Conservation (phyloP, 345 rosid genomes). For the Salix brachista region DNA sequence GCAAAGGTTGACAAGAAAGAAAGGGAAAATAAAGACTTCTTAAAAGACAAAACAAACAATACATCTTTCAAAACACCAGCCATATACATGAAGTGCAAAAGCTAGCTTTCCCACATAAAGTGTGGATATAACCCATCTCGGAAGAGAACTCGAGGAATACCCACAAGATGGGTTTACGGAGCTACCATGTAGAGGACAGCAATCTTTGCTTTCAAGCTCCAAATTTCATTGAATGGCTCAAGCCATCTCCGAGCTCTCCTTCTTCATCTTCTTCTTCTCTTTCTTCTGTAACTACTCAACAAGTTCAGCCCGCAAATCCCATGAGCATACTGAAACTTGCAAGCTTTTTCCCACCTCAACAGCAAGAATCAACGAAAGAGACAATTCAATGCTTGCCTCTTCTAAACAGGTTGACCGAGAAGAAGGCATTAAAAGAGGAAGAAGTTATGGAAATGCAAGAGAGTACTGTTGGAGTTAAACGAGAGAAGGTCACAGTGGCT, state of each 20-base stretch:
- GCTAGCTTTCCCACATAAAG: slow-evolving; percentile 37
- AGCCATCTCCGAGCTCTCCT: slow-evolving; percentile 39
- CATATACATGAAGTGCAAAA: slow-evolving; percentile 2
- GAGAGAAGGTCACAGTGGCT: slow-evolving; percentile 47
- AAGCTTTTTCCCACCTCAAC: slow-evolving; percentile 4
- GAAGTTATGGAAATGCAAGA: slow-evolving; percentile 22
- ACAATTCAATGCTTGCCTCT: slow-evolving; percentile 55
- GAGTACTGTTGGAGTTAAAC: slow-evolving; percentile 19
- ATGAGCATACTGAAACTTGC: slow-evolving; percentile 21
- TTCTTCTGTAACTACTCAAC: slow-evolving; percentile 24
- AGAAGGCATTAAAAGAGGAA: slow-evolving; percentile 34
- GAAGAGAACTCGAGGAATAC: slow-evolving; percentile 13
- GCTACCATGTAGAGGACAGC: slow-evolving; percentile 35
- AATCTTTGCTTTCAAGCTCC: slow-evolving; percentile 36
- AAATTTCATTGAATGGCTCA: slow-evolving; percentile 82
- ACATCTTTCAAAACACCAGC: slow-evolving; percentile 24
- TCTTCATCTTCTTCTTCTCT: slow-evolving; percentile 26
- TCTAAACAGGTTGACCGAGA: slow-evolving; percentile 41
- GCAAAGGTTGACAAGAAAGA: slow-evolving; percentile 29
- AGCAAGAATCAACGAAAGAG: slow-evolving; percentile 15
- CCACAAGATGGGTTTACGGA: slow-evolving; percentile 49
- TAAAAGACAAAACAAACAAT: slow-evolving; percentile 52
- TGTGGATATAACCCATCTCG: slow-evolving; percentile 35
- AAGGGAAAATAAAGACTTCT: slow-evolving; percentile 18
- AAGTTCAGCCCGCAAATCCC: slow-evolving; percentile 29